Evolutionary conservation across 129 eudicot genomes (phyloP).

Genomic region (sunflower (Helianthus annuus)): DNA sequence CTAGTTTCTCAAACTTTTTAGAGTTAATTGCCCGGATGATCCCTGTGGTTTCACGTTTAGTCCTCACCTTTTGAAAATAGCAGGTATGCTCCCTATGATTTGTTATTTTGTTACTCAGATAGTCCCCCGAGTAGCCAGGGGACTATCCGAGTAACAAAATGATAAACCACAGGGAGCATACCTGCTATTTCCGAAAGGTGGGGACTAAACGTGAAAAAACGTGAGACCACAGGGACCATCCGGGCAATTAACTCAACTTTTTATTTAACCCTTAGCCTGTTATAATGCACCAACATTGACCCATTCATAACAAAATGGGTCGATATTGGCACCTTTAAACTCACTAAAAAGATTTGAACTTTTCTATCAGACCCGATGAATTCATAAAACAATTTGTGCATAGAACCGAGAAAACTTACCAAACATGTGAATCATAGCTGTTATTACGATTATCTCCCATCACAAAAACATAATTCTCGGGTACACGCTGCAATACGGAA

Average conservation of each 20-base stretch:
- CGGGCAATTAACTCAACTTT: too few relatives aligned
- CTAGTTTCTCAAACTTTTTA: neutral
- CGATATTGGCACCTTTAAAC: neutral
- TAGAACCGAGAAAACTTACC: slow-evolving; percentile 44
- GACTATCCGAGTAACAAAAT: too few relatives aligned
- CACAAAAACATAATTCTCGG: slow-evolving; percentile 87
- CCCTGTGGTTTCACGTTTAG: too few relatives aligned
- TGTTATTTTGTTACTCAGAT: too few relatives aligned
- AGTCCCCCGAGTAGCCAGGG: too few relatives aligned
- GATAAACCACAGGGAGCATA: too few relatives aligned
- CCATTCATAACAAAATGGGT: neutral
- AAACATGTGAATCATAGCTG: slow-evolving; percentile 97
- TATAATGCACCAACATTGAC: neutral
- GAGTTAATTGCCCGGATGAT: too few relatives aligned
- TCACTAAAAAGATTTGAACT: neutral
- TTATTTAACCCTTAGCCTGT: neutral
- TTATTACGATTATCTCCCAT: slow-evolving; percentile 99
- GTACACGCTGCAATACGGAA: slow-evolving; percentile 65
- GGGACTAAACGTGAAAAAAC: too few relatives aligned
- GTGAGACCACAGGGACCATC: too few relatives aligned
- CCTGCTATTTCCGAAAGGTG: too few relatives aligned
- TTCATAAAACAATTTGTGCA: neutral
- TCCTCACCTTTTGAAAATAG: too few relatives aligned
- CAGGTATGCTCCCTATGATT: too few relatives aligned
- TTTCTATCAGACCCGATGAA: neutral